Base-by-base conservation (phyloP, 2,329 filamentous ascomycete species). In the Xylariaceae sp. region DNA sequence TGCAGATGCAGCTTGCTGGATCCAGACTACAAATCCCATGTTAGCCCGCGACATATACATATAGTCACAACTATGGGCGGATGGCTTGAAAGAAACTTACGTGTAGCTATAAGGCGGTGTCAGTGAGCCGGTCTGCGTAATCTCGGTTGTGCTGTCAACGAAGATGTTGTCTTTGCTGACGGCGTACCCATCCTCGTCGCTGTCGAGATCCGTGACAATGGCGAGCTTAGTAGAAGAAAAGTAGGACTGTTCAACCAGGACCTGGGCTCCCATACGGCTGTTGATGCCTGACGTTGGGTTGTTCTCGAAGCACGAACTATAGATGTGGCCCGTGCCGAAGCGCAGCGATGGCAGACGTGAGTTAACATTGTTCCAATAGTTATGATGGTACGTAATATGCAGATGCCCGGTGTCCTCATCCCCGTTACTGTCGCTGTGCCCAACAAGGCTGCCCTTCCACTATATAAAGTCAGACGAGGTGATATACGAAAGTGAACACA, bases 311-410 rank as follows among this genome's bases (percentile, higher is more conserved):
- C 77, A 80, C 64, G 73, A 77, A 75, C 82, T 85, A 66, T 65
- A 77, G 64, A 79, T 69, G 72, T 89, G 86, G 9, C 75, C 83
- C 35, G 82, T 87, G 23, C 85, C 86, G 73, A 88, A 89, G 61
- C 85, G 84, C 68, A 87, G 67, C 3, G 79, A 82, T 4, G 86
- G 86, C 0, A 73, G 75, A 50, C 86, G 85, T 6, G 81, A 85
- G 77, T 86, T 84, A 67, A 87, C 71, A 75, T 87, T 86, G 60
- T 67, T 65, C 77, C 78, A 88, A 75, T 82, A 76, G 79, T 88
- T 88, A 77, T 87, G 82, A 72, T 79, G 78, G 68, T 85, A 86
- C 50, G 86, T 88, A 49, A 89, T 75, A 66, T 75, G 80, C 39
- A 88, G 76, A 66, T 84, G 76, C 59, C 85, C 85, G 6, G 67